Evolutionary conservation across 1,139 yeast species (phyloP).

Genomic region (Pichia sp.): DNA sequence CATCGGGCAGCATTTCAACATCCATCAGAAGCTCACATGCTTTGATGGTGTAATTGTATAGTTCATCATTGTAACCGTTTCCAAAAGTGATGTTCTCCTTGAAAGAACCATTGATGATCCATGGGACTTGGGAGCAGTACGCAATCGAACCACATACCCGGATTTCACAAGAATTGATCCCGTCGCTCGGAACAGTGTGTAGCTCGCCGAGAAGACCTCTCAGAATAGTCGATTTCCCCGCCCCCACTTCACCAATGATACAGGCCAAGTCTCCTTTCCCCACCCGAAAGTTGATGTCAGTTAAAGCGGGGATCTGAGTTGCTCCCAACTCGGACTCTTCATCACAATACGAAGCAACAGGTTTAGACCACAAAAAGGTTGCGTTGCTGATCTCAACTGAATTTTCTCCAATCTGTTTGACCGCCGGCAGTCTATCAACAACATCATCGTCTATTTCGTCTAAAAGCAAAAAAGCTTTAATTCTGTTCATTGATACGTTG

Average conservation of each 20-base stretch:
- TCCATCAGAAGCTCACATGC: conserved; percentile 76
- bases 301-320: conserved; percentile 37
- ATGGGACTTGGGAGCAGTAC: conserved; percentile 73
- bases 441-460: conserved; percentile 42
- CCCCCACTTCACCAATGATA: conserved; percentile 74
- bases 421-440: conserved; percentile 30
- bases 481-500: conserved; percentile 51
- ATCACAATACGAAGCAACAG: conserved; percentile 25
- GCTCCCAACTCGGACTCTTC: conserved; percentile 27
- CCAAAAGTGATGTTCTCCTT: conserved; percentile 79
- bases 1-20: conserved; percentile 65
- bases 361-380: conserved; percentile 35
- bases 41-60: conserved; percentile 57
- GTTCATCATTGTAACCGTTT: conserved; percentile 57
- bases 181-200: conserved; percentile 28
- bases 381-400: conserved; percentile 36
- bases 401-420: conserved; percentile 26
- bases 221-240: conserved; percentile 71
- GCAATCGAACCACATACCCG: conserved; percentile 60
- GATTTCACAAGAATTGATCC: conserved; percentile 28
- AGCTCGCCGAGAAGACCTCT: conserved; percentile 56
- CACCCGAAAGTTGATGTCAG: conserved; percentile 44
- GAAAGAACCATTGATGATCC: conserved; percentile 73
- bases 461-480: conserved; percentile 42
- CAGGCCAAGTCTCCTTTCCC: conserved; percentile 56